Evolutionary conservation across 108 stramenopile species (phyloP), one percentile per base, ranked within the genome.

Genomic region (Nannochloropsis granulata): DNA sequence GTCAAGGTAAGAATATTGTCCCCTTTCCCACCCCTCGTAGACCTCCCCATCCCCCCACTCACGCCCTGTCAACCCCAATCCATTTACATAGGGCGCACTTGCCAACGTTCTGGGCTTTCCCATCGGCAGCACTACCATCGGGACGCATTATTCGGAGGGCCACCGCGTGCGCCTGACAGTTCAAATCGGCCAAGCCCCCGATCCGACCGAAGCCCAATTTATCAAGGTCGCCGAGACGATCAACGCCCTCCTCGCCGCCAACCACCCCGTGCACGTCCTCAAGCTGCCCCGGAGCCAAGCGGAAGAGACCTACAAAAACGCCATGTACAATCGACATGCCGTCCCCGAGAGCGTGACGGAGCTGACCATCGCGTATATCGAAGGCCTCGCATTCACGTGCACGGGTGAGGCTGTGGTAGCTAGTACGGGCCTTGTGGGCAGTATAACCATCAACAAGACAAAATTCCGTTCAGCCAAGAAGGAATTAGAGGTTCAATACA

Each of bases 401-500:
- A 43, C 83, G 71, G 82, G 83, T n/a, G 43, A 88, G 45, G 79
- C 84, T 21, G 81, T 42, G 78, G 25, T 88, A 26, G n/a, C 84
- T 21, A 83, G 83, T 42, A 84, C 84, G 23, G 84, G 79, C 13
- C 56, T 43, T 7, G 85, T 86, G 23, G 88, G 86, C 44, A 83
- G 26, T 16, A 81, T 85, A 12, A 26, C 78, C 16, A 43, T 87
- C 44, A 83, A 44, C 43, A 44, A 89, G 88, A 85, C 88, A 82
- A 88, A 88, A 44, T 88, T 86, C 78, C 84, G 84, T 8, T 26
- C 42, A 23, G 45, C 78, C 78, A 88, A 89, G 56, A 82, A 83
- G 43, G 85, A 89, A 86, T 88, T 89, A 82, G 85, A 88, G 79
- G 78, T 89, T 16, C 81, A 88, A 87, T 89, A 88, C 43, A 80